These are phyloP conservation scores for Linanthus parryae DNA, from an alignment of 148 eudicot species.

Conservation along the genomic window DNA sequence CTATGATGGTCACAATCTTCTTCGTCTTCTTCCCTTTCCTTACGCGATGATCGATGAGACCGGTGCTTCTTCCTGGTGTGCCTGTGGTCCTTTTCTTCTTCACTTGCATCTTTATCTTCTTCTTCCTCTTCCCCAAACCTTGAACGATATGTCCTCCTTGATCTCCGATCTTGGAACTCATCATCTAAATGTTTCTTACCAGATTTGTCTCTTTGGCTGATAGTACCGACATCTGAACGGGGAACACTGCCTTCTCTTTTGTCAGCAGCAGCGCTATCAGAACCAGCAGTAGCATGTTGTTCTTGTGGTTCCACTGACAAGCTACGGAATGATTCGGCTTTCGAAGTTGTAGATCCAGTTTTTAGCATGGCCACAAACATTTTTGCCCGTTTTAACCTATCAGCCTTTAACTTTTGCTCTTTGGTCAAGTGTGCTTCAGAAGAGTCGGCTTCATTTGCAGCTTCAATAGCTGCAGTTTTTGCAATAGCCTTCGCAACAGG, in stretches of 20 bases:
- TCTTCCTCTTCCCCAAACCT: slow-evolving; percentile 33
- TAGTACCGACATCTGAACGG: slow-evolving; percentile 25
- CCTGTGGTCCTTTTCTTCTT: slow-evolving; percentile 28
- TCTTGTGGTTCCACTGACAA: slow-evolving; percentile 51
- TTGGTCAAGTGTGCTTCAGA: slow-evolving; percentile 51
- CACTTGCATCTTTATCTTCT: slow-evolving; percentile 17
- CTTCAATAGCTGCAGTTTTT: slow-evolving; percentile 37
- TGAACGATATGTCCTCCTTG: slow-evolving; percentile 55
- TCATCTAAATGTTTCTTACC: slow-evolving; percentile 34
- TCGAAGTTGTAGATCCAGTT: slow-evolving; percentile 49
- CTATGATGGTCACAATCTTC: slow-evolving; percentile 24
- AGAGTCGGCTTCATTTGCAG: slow-evolving; percentile 50
- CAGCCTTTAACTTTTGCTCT: slow-evolving; percentile 86
- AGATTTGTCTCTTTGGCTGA: slow-evolving; percentile 22
- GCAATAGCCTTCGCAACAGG: slow-evolving; percentile 35
- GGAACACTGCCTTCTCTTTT: slow-evolving; percentile 45
- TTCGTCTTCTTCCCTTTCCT: slow-evolving; percentile 27
- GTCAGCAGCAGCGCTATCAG: slow-evolving; percentile 24
- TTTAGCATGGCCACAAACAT: slow-evolving; percentile 91
- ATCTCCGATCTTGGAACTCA: slow-evolving; percentile 30
- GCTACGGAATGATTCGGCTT: slow-evolving; percentile 40
- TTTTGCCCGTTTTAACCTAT: slow-evolving; percentile 86
- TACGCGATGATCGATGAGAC: slow-evolving; percentile 37
- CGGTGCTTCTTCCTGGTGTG: slow-evolving; percentile 37
- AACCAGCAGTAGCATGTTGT: no score